A percentile compares a stretch with the other conserved stretches of the same genome.
These are phyloP conservation scores for Berkeleyomyces basicola DNA, from an alignment of 2,329 filamentous ascomycete species.

Conservation along the genomic window DNA sequence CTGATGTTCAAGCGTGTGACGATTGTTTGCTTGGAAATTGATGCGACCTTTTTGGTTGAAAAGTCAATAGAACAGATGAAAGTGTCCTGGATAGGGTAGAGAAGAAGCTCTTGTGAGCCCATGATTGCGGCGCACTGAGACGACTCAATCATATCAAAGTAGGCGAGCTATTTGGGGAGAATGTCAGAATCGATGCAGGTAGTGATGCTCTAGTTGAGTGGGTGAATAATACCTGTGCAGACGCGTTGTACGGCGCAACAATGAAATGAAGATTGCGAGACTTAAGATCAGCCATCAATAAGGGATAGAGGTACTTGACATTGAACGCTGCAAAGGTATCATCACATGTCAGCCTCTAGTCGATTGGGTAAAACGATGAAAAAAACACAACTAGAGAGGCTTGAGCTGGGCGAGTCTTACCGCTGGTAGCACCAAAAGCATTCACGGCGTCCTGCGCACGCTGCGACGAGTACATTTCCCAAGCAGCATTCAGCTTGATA, in stretches of 20 bases:
- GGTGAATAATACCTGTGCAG: conserved; percentile 51
- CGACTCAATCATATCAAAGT: conserved; percentile 52
- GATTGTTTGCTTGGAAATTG: conserved; percentile 49
- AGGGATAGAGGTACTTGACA: conserved; percentile 55
- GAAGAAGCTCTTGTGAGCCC: conserved; percentile 67
- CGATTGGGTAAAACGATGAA: background rate
- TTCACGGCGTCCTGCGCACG: conserved; percentile 65
- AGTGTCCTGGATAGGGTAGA: conserved; percentile 68
- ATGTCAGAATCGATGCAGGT: conserved; percentile 9
- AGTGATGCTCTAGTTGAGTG: conserved; percentile 15
- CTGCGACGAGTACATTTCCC: conserved; percentile 71
- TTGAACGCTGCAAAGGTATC: conserved; percentile 41
- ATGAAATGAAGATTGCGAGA: conserved; percentile 56
- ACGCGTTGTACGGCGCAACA: conserved; percentile 74
- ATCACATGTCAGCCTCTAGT: background rate
- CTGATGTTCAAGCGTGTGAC: conserved; percentile 45
- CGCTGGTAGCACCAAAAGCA: conserved; percentile 64
- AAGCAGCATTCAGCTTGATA: conserved; percentile 59
- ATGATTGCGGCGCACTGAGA: conserved; percentile 61
- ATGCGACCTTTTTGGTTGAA: conserved; percentile 46
- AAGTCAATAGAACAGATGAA: conserved; percentile 54
- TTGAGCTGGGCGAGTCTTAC: conserved; percentile 27
- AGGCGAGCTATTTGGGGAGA: conserved; percentile 45
- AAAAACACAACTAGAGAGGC: background rate
- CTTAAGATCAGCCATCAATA: conserved; percentile 58